Evolutionary conservation across 2,329 filamentous ascomycete species (phyloP).

Genomic region (Trichophyton schoenleinii): DNA sequence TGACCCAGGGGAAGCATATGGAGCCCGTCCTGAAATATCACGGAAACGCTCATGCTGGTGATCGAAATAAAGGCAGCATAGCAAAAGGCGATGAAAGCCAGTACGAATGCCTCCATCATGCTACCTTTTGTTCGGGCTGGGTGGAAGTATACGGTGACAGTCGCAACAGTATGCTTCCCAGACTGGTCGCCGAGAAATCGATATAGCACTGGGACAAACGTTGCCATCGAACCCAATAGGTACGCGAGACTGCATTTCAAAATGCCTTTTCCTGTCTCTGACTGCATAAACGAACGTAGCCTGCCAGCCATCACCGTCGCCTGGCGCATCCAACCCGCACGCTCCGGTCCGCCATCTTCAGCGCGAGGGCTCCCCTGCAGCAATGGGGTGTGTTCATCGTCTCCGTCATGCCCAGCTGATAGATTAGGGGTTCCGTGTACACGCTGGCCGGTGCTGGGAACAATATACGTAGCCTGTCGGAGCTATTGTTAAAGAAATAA

Average conservation of each 20-base stretch:
- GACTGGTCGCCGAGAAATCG: conserved; percentile 67
- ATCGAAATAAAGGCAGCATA: conserved; percentile 68
- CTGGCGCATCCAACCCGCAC: conserved; percentile 14
- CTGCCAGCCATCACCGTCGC: conserved; percentile 28
- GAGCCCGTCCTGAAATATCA: conserved; percentile 58
- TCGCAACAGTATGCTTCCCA: conserved; percentile 87
- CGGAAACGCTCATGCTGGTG: conserved; percentile 77
- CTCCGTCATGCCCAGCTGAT: conserved; percentile 60
- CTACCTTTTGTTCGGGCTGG: conserved; percentile 74
- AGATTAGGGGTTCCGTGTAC: conserved; percentile 55
- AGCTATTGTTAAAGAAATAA: conserved; percentile 38
- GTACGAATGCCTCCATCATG: conserved; percentile 73
- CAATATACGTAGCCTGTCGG: conserved; percentile 73
- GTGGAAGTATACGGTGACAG: conserved; percentile 90
- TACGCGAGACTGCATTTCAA: conserved; percentile 89
- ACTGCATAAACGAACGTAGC: conserved; percentile 50
- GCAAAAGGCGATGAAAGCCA: conserved; percentile 63
- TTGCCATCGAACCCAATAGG: conserved; percentile 71
- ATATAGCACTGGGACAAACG: conserved; percentile 64
- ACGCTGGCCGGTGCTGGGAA: conserved; percentile 75
- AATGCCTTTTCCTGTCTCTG: conserved; percentile 64
- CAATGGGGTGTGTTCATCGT: conserved; percentile 31
- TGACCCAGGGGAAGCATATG: conserved; percentile 61
- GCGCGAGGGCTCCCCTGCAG: conserved; percentile 18
- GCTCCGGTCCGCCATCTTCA: conserved; percentile 10